These are phyloP conservation scores for Smittium culicis DNA, from an alignment of 371 early-diverging fungal species.

Conservation along the genomic window DNA sequence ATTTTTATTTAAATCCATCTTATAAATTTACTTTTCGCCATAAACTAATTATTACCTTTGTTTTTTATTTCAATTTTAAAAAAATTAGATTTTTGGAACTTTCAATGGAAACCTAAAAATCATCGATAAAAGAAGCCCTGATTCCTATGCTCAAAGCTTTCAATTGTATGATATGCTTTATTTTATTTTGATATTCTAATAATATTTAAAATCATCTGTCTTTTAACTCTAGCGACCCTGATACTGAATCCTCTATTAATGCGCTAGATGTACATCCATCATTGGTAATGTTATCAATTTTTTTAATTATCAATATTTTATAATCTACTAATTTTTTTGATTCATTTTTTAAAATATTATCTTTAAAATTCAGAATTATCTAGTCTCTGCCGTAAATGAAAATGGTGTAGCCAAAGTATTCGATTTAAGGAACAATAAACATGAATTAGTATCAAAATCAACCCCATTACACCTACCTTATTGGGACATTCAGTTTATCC, in stretches of 20 bases:
- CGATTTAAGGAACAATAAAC: constrained; percentile 7
- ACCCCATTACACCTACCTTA: background rate
- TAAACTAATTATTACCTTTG: background rate
- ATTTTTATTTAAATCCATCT: background rate
- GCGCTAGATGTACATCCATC: background rate
- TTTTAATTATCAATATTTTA: background rate
- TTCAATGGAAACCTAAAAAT: background rate
- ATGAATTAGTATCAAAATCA: background rate
- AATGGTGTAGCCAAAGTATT: constrained; percentile 4
- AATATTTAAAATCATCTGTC: background rate
- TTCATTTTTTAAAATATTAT: background rate
- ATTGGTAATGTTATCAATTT: background rate
- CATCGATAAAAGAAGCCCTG: constrained; percentile 7
- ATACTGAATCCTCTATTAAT: background rate
- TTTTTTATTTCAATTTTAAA: too few relatives aligned
- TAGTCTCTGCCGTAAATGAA: constrained; percentile 7
- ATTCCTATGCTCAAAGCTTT: background rate
- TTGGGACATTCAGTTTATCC: constrained; percentile 10
- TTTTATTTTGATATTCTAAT: background rate
- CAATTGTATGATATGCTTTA: background rate
- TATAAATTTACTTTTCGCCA: background rate
- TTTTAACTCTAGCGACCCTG: background rate
- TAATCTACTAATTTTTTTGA: too few relatives aligned
- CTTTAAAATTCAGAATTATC: constrained; percentile 1
- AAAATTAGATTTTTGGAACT: constrained; percentile 1